A percentile compares a stretch with the other conserved stretches of the same genome.
These are phyloP conservation scores for Speleostelium caveatum DNA, from an alignment of 78 protist genomes.

Conservation along the genomic window DNA sequence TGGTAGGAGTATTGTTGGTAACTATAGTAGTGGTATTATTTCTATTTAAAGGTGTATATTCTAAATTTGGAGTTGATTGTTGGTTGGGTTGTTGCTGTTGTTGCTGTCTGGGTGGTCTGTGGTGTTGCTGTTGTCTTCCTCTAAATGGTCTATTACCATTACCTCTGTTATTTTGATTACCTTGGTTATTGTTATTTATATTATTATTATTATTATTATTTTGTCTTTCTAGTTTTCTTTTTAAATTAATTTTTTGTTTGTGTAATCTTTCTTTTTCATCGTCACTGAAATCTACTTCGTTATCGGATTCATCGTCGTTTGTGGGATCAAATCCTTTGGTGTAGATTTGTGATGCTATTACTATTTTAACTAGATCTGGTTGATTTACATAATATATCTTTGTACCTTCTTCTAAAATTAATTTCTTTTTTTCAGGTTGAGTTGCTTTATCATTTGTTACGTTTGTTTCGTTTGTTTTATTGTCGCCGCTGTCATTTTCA, in stretches of 20 bases:
- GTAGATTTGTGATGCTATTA: constrained; percentile 41
- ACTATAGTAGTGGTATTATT: neutral
- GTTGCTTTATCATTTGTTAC: neutral
- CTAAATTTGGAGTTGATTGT: neutral
- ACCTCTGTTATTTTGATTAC: too few species aligned
- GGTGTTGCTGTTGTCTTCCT: neutral
- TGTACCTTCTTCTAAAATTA: neutral
- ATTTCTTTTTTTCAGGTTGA: constrained; percentile 7
- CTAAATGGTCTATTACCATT: too few species aligned
- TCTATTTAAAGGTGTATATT: neutral
- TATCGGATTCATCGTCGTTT: constrained; percentile 60
- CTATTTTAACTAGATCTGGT: constrained; percentile 63
- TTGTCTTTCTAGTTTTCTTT: constrained; percentile 22
- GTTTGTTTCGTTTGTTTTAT: neutral
- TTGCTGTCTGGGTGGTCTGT: neutral
- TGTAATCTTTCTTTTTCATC: constrained; percentile 70
- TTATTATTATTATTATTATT: too few species aligned
- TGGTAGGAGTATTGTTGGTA: neutral
- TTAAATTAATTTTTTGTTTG: neutral
- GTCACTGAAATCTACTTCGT: constrained; percentile 65
- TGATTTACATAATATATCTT: constrained; percentile 42
- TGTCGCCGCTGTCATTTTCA: neutral
- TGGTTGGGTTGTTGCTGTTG: constrained; percentile 1
- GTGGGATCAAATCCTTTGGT: constrained; percentile 69
- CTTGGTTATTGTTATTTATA: too few species aligned